These are phyloP conservation scores for Aphanocladium album DNA, from an alignment of 2,329 filamentous ascomycete genomes.

Conservation along the genomic window DNA sequence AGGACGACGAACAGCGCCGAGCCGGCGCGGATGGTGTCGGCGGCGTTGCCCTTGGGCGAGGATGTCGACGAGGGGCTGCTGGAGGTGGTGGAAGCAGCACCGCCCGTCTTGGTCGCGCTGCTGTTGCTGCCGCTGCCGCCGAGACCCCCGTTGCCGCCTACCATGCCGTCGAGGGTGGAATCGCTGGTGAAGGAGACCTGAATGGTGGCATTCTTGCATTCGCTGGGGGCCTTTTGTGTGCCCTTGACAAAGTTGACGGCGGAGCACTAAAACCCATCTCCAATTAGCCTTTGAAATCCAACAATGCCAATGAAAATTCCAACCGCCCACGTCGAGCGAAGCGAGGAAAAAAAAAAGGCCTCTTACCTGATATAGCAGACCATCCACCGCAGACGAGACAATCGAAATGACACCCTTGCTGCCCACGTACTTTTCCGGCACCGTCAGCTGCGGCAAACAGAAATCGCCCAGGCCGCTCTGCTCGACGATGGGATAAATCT, in stretches of 20 bases:
- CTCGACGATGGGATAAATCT: constrained; percentile 48
- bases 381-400: constrained; percentile 49
- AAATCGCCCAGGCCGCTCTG: constrained; percentile 52
- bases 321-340: background rate
- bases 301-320: background rate
- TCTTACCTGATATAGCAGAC: constrained; percentile 51
- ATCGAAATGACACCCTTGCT: constrained; percentile 51
- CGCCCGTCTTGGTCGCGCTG: background rate
- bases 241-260: constrained; percentile 51
- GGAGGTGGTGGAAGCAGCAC: background rate
- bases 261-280: constrained; percentile 38
- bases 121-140: background rate
- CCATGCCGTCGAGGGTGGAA: constrained; percentile 26
- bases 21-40: background rate
- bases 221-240: constrained; percentile 24
- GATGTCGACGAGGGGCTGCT: background rate
- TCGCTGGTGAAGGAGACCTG: constrained; percentile 29
- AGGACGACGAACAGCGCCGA: constrained; percentile 5
- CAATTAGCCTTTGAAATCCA: background rate
- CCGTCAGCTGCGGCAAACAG: constrained; percentile 45
- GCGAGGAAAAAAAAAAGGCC: background rate
- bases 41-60: background rate
- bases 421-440: constrained; percentile 47
- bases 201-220: constrained; percentile 33
- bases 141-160: constrained; percentile 21